A percentile compares a stretch with the other conserved stretches of the same genome.
phyloP scores from a whole-genome alignment of 768 basidiomycete species.

The Mrakia hoshinonis region DNA sequence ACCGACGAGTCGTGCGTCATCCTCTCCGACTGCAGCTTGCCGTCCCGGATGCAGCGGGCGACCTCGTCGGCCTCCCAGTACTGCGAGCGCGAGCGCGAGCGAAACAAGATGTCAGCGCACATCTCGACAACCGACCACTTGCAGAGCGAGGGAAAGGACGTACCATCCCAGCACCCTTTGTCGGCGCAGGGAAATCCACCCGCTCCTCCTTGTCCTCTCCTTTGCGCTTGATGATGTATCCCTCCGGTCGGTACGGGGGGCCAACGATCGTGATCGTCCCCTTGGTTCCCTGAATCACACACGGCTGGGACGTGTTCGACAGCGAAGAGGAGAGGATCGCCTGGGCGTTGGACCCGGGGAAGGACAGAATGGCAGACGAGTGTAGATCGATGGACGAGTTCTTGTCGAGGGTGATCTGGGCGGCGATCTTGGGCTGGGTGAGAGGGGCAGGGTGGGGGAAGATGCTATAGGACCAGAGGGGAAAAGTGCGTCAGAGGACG shows the following conservation, averaged over 20 bases:
- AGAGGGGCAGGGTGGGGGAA: constrained; percentile 18
- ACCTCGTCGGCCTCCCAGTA: constrained; percentile 28
- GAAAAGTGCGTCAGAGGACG: too few species aligned
- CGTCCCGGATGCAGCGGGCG: constrained; percentile 15
- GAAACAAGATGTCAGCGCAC: not conserved
- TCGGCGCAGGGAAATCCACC: constrained; percentile 1
- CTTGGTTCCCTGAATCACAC: constrained; percentile 12
- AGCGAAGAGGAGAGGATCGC: constrained; percentile 15
- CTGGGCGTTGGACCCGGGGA: not conserved
- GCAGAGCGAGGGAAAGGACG: not conserved
- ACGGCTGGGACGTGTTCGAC: not conserved
- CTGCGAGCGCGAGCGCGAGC: not conserved
- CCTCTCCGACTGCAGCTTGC: constrained; percentile 19
- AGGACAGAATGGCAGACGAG: constrained; percentile 17
- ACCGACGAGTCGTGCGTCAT: constrained; percentile 11
- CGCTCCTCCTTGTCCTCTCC: constrained; percentile 12
- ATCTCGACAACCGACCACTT: not conserved
- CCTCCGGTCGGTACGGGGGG: constrained; percentile 4
- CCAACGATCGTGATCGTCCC: constrained; percentile 14
- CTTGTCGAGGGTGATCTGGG: constrained; percentile 15
- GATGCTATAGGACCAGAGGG: too few species aligned
- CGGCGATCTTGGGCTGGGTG: constrained; percentile 9
- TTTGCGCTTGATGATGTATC: not conserved
- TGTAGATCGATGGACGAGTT: constrained; percentile 11
- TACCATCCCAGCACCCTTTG: constrained; percentile 20